A percentile compares a stretch with the other conserved stretches of the same genome.
These are phyloP conservation scores for Macaranga tanarius DNA, from an alignment of 441 rosid species.

Conservation along the genomic window DNA sequence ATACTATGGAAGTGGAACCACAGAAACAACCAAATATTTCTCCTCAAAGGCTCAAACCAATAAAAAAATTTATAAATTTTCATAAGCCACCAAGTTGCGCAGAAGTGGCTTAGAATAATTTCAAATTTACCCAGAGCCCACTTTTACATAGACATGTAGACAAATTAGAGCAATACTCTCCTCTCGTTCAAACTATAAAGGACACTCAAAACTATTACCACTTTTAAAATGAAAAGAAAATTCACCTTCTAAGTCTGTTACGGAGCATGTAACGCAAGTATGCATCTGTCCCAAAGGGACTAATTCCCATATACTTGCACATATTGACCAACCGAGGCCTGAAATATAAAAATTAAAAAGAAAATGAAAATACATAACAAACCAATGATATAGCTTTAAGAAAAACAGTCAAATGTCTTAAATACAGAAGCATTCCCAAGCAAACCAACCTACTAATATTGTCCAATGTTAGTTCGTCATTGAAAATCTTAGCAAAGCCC, in stretches of 20 bases:
- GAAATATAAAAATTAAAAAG: conserved; percentile 23
- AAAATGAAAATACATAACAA: conserved; percentile 17
- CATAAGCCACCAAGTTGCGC: neutral
- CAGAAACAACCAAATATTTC: conserved; percentile 5
- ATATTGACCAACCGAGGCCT: conserved; percentile 81
- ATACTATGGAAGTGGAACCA: neutral
- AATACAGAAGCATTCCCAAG: conserved; percentile 14
- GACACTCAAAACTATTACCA: neutral
- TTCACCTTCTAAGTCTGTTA: conserved; percentile 69
- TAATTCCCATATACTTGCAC: conserved; percentile 89
- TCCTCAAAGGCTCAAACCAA: neutral
- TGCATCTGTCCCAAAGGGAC: conserved; percentile 87
- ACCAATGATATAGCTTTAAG: neutral
- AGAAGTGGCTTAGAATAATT: conserved; percentile 8
- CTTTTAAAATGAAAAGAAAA: neutral
- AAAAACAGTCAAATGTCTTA: conserved; percentile 1
- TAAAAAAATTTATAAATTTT: neutral
- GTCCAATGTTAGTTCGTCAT: conserved; percentile 81
- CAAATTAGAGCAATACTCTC: neutral
- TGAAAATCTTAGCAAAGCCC: conserved; percentile 80
- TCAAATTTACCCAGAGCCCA: neutral
- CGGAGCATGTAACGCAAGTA: conserved; percentile 83
- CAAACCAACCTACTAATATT: conserved; percentile 66
- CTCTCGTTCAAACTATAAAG: conserved; percentile 1
- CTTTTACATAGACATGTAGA: neutral